phyloP scores from a whole-genome alignment of 2,329 filamentous ascomycete species.

The Escovopsis weberi region DNA sequence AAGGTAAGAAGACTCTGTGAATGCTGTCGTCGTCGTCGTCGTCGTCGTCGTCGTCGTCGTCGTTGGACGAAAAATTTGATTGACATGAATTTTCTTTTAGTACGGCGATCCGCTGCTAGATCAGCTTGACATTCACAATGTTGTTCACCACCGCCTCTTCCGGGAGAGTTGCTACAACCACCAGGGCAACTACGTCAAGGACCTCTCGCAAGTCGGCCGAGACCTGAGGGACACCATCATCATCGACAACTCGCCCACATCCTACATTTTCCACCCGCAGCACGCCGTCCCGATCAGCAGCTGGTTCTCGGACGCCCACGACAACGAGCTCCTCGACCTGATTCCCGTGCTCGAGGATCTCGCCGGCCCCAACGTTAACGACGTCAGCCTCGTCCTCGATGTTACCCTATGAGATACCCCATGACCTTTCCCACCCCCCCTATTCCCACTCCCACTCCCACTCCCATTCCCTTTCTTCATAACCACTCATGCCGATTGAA shows the following conservation, averaged over 20 bases:
- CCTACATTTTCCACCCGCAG: constrained; percentile 98
- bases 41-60: constrained; percentile 6
- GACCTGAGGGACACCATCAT: constrained; percentile 97
- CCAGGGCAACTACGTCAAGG: constrained; percentile 98
- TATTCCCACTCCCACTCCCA: constrained; percentile 13
- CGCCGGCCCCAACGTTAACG: constrained; percentile 72
- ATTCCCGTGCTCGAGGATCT: constrained; percentile 98
- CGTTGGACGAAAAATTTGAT: constrained; percentile 6
- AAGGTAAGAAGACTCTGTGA: constrained; percentile 45
- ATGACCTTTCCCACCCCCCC: too few relatives aligned
- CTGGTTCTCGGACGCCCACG: constrained; percentile 99
- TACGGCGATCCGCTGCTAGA: constrained; percentile 94
- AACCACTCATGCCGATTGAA: constrained; percentile 16
- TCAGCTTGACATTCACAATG: constrained; percentile 92
- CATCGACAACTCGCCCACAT: constrained; percentile 98
- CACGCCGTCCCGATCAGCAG: constrained; percentile 98
- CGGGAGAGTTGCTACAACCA: constrained; percentile 98
- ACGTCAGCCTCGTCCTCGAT: constrained; percentile 95
- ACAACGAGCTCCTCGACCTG: constrained; percentile 93
- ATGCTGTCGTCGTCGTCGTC: constrained; percentile 6
- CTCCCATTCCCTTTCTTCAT: constrained; percentile 10
- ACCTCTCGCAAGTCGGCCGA: constrained; percentile 89
- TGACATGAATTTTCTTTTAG: constrained; percentile 27
- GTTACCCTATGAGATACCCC: constrained; percentile 50
- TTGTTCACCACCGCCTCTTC: constrained; percentile 92